Evolutionary conservation across 768 basidiomycete species (phyloP).

Genomic region (Lentinula lateritia): DNA sequence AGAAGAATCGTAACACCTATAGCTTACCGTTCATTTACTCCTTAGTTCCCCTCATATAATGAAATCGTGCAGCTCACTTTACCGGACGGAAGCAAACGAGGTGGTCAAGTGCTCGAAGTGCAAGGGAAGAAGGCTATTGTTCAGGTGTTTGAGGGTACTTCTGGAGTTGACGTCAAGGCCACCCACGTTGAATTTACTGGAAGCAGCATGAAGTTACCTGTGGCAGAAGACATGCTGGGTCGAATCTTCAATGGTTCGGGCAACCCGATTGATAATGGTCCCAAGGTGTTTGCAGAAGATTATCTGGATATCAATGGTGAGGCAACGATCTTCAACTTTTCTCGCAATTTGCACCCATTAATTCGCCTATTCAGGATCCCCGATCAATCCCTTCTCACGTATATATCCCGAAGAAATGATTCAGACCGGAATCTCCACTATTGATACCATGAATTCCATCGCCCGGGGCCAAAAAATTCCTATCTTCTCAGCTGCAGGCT

Average conservation of each 20-base stretch:
- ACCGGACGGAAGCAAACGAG: conserved; percentile 91
- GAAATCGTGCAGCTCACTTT: conserved; percentile 96
- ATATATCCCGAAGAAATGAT: conserved; percentile 99
- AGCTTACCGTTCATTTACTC: conserved; percentile 11
- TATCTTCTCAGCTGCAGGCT: conserved; percentile 97
- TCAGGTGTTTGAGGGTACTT: conserved; percentile 98
- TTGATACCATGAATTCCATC: conserved; percentile 97
- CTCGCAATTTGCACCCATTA: conserved; percentile 1
- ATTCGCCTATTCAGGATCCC: conserved; percentile 59
- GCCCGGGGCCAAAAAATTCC: conserved; percentile 99
- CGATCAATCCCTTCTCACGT: conserved; percentile 96
- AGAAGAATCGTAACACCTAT: neutral
- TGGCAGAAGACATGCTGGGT: conserved; percentile 98
- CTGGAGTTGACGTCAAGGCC: conserved; percentile 94
- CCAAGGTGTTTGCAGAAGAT: conserved; percentile 98
- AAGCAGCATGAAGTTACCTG: conserved; percentile 97
- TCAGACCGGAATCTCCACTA: conserved; percentile 98
- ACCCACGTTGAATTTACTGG: conserved; percentile 99
- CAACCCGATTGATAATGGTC: conserved; percentile 96
- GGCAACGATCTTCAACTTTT: conserved; percentile 19
- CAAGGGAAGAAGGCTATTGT: conserved; percentile 99
- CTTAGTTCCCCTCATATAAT: conserved; percentile 93
- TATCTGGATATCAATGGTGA: conserved; percentile 98
- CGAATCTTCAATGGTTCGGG: conserved; percentile 99
- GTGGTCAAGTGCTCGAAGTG: conserved; percentile 97